Percentiles rank a stretch among this genome's conserved stretches.
Evolutionary conservation across 2,329 filamentous ascomycete species (phyloP).

Genomic region (Rhynchosporium graminicola): DNA sequence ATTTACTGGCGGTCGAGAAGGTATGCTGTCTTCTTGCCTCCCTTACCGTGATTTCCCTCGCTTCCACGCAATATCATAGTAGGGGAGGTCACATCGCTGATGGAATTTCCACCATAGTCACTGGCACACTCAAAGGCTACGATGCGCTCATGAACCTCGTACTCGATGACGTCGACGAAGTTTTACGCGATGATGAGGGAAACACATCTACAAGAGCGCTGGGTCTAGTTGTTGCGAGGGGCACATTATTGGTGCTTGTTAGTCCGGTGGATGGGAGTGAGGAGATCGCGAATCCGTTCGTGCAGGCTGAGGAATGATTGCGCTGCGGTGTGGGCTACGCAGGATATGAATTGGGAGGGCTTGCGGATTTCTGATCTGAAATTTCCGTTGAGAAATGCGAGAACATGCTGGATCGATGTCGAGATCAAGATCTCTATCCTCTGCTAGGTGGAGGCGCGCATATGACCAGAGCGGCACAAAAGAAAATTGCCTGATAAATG

Average conservation of each 20-base stretch:
- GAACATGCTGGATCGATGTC: too few relatives aligned
- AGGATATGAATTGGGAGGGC: too few relatives aligned
- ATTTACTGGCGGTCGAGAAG: conserved; percentile 92
- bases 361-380: too few relatives aligned
- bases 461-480: too few relatives aligned
- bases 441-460: too few relatives aligned
- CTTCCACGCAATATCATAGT: not conserved
- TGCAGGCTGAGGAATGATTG: conserved; percentile 64
- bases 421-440: too few relatives aligned
- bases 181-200: conserved; percentile 88
- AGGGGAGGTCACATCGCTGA: not conserved
- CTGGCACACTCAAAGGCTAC: conserved; percentile 88
- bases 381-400: too few relatives aligned
- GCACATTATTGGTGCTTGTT: conserved; percentile 89
- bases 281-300: conserved; percentile 92
- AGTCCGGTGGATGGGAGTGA: conserved; percentile 93
- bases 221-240: conserved; percentile 80
- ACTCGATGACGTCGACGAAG: conserved; percentile 89
- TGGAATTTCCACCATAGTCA: conserved; percentile 58
- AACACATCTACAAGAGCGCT: conserved; percentile 72
- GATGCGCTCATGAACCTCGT: conserved; percentile 98
- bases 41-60: not conserved
- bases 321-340: too few relatives aligned
- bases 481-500: too few relatives aligned
- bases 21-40: conserved; percentile 50